phyloP scores from a whole-genome alignment of 768 basidiomycete species.

The Leccinum boreale region DNA sequence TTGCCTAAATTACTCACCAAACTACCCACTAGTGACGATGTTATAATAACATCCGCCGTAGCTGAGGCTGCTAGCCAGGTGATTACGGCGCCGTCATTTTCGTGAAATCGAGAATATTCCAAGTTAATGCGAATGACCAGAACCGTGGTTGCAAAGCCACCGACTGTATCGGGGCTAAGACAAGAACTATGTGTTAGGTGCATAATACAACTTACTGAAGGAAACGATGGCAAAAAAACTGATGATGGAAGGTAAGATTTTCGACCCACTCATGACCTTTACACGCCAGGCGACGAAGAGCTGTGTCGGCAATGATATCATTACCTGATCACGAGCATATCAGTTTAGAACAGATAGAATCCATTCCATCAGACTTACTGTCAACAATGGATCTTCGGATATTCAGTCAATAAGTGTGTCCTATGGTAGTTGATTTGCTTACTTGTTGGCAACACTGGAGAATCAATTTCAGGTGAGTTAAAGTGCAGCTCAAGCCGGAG shows the following conservation, averaged over 20 bases:
- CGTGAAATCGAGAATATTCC: background rate
- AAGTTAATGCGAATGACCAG: conserved; percentile 10
- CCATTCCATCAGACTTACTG: conserved; percentile 28
- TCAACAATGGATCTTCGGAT: conserved; percentile 41
- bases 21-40: background rate
- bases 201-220: conserved; percentile 5
- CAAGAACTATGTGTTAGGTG: background rate
- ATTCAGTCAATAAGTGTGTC: background rate
- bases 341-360: background rate
- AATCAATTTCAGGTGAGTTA: background rate
- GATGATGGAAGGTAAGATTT: conserved; percentile 27
- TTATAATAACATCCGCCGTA: background rate
- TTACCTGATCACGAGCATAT: conserved; percentile 31
- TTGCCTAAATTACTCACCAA: background rate
- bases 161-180: conserved; percentile 21
- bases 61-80: background rate
- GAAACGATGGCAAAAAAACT: conserved; percentile 2
- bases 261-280: conserved; percentile 32
- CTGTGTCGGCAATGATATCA: conserved; percentile 44
- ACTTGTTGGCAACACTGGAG: conserved; percentile 12
- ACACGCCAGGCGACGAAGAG: conserved; percentile 47
- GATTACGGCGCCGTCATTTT: background rate
- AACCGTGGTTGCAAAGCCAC: conserved; percentile 33
- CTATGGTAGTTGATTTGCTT: background rate
- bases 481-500: conserved; percentile 3